Percentiles rank a stretch among this genome's conserved stretches.
phyloP scores from a whole-genome alignment of 2,329 filamentous ascomycete genomes.

The Trichoderma gracile region DNA sequence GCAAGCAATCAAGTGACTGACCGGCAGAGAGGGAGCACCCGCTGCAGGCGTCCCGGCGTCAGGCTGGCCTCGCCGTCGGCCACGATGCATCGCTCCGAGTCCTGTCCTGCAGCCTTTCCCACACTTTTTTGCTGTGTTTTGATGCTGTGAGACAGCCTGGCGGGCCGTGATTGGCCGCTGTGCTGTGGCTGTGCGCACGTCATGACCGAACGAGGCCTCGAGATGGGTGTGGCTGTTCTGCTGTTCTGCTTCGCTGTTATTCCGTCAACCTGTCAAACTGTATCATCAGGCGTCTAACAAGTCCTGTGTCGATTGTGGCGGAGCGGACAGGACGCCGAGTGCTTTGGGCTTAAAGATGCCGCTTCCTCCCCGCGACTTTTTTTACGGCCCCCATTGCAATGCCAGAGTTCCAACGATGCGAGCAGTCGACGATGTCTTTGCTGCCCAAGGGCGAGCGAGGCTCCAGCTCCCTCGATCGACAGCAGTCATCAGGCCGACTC shows the following conservation, averaged over 20 bases:
- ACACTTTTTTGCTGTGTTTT: background rate
- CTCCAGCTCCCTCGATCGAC: background rate
- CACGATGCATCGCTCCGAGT: background rate
- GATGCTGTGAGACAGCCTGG: background rate
- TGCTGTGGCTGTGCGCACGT: background rate
- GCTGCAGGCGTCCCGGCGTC: background rate
- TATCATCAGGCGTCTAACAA: too few species aligned
- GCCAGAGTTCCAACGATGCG: background rate
- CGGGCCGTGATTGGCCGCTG: background rate
- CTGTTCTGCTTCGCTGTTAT: background rate
- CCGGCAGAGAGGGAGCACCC: background rate
- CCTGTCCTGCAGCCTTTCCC: background rate
- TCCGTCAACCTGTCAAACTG: too few species aligned
- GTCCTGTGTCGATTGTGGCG: background rate
- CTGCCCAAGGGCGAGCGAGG: background rate
- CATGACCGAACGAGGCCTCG: background rate
- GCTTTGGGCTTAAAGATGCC: slow-evolving; percentile 2
- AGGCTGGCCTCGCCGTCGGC: background rate
- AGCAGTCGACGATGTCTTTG: background rate
- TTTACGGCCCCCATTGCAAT: slow-evolving; percentile 9
- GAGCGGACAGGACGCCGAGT: background rate
- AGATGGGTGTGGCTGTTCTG: slow-evolving; percentile 4
- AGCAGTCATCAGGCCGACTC: background rate
- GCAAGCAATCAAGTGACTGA: slow-evolving; percentile 14
- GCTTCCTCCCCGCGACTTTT: background rate